These are phyloP conservation scores for Stagonosporopsis chrysanthemi DNA, from an alignment of 2,329 filamentous ascomycete genomes.

Conservation along the genomic window DNA sequence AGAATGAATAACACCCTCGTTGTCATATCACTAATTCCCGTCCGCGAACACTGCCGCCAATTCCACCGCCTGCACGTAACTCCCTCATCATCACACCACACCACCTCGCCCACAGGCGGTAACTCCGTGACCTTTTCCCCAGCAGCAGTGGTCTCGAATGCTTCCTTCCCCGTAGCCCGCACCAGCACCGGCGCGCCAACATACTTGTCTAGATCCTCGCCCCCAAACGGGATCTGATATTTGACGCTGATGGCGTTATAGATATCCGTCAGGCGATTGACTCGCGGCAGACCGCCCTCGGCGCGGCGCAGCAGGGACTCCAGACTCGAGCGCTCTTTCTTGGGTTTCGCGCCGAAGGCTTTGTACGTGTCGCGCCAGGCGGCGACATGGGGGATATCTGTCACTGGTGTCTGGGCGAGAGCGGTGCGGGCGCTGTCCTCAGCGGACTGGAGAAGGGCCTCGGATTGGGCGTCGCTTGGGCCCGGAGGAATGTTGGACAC, in stretches of 20 bases:
- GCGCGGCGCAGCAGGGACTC: slow-evolving; percentile 48
- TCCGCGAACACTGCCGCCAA: slow-evolving; percentile 51
- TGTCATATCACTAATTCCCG: slow-evolving; percentile 46
- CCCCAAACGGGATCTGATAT: slow-evolving; percentile 50
- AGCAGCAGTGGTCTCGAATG: slow-evolving; percentile 42
- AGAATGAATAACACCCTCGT: slow-evolving; percentile 49
- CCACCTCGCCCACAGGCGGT: slow-evolving; percentile 45
- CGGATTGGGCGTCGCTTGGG: slow-evolving; percentile 42
- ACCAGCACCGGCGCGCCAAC: slow-evolving; percentile 41
- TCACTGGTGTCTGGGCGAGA: slow-evolving; percentile 30
- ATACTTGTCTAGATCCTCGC: slow-evolving; percentile 52
- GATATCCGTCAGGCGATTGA: slow-evolving; percentile 52
- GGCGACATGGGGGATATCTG: slow-evolving; percentile 47
- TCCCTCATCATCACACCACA: slow-evolving; percentile 51
- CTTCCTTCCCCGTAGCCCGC: slow-evolving; percentile 45
- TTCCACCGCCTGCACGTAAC: slow-evolving; percentile 53
- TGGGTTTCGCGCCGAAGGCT: slow-evolving; percentile 50
- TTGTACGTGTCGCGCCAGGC: slow-evolving; percentile 52
- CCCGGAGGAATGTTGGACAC: slow-evolving; percentile 43
- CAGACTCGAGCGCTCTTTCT: slow-evolving; percentile 49
- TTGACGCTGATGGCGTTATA: slow-evolving; percentile 53
- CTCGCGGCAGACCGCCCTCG: slow-evolving; percentile 44
- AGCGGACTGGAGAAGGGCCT: slow-evolving; percentile 41
- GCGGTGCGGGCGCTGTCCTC: slow-evolving; percentile 27
- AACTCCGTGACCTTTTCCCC: slow-evolving; percentile 35